Evolutionary conservation across 768 basidiomycete species (phyloP).

Genomic region (Xerocomellus chrysenteron): DNA sequence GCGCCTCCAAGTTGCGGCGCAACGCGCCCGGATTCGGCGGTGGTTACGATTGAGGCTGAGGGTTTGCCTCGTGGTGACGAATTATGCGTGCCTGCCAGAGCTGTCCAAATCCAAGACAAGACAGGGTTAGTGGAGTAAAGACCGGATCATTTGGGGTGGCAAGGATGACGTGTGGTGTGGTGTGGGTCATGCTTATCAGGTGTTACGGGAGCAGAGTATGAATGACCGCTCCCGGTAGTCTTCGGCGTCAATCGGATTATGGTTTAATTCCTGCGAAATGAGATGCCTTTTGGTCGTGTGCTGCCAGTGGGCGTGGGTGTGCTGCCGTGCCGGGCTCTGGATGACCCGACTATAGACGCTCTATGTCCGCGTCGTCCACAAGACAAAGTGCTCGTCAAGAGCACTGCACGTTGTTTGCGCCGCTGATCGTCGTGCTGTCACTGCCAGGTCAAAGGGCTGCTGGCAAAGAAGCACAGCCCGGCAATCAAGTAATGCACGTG

Average conservation of each 20-base stretch:
- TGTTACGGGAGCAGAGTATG: not conserved
- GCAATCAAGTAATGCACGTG: not conserved
- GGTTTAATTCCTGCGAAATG: not conserved
- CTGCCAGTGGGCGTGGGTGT: not conserved
- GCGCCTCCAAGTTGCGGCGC: not conserved
- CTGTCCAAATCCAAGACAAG: not conserved
- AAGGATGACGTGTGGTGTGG: not conserved
- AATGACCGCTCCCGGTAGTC: not conserved
- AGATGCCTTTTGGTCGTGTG: not conserved
- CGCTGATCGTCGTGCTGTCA: conserved; percentile 1
- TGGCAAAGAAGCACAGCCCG: not conserved
- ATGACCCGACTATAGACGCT: not conserved
- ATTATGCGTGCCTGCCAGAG: no score
- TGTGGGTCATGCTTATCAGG: not conserved
- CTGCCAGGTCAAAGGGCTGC: not conserved
- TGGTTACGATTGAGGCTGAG: not conserved
- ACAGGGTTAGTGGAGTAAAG: no score
- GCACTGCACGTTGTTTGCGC: not conserved
- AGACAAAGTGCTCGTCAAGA: not conserved
- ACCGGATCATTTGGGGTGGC: not conserved
- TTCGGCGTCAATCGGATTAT: not conserved
- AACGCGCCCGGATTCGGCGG: not conserved
- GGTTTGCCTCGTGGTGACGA: not conserved
- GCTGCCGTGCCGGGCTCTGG: not conserved
- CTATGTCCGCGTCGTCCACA: conserved; percentile 16